phyloP scores from a whole-genome alignment of 2,329 filamentous ascomycete genomes.

The Alternaria triticina region DNA sequence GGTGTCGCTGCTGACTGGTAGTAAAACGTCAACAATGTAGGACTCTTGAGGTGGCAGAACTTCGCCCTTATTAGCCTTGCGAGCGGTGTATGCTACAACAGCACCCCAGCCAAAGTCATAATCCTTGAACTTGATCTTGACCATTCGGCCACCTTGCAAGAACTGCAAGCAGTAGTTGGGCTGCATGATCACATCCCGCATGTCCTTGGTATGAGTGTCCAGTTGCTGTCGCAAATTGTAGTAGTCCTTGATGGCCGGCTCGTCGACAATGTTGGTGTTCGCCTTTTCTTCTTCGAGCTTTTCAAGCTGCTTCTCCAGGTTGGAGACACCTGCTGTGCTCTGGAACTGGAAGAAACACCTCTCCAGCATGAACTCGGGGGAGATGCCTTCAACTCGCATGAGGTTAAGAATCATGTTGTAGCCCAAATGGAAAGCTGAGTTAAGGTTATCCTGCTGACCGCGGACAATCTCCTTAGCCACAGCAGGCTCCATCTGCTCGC shows the following conservation, averaged over 20 bases:
- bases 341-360: conserved; percentile 98
- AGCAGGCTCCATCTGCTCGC: conserved; percentile 92
- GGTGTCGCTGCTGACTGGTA: conserved; percentile 65
- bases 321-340: conserved; percentile 85
- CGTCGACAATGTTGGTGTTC: conserved; percentile 79
- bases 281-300: conserved; percentile 78
- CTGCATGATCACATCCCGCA: conserved; percentile 89
- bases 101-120: conserved; percentile 95
- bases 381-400: conserved; percentile 97
- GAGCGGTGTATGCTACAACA: conserved; percentile 74
- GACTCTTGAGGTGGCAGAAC: conserved; percentile 76
- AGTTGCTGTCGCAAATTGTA: conserved; percentile 88
- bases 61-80: conserved; percentile 70
- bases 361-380: conserved; percentile 98
- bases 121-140: conserved; percentile 81
- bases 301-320: conserved; percentile 80
- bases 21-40: conserved; percentile 81
- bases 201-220: conserved; percentile 82
- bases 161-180: conserved; percentile 86
- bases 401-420: conserved; percentile 99
- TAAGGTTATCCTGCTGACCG: conserved; percentile 94
- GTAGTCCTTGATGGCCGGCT: conserved; percentile 90
- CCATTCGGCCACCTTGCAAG: conserved; percentile 83
- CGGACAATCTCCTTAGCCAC: conserved; percentile 95
- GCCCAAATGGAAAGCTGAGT: conserved; percentile 95